phyloP scores from a whole-genome alignment of 345 rosid species.

The Hibiscus mutabilis region DNA sequence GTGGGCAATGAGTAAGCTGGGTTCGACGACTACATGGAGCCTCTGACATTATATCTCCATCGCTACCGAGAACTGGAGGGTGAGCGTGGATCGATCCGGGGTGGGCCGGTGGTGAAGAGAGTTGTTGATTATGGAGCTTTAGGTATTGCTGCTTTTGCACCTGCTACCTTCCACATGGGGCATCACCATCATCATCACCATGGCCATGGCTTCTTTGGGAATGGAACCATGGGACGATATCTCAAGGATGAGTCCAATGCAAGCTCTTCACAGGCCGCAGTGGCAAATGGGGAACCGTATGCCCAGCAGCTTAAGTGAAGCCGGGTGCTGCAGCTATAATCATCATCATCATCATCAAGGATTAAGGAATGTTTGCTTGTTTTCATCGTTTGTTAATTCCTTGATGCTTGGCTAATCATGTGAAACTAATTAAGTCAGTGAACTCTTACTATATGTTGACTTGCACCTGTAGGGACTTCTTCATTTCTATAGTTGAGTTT shows the following conservation, averaged over 20 bases:
- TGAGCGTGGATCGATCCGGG: conserved; percentile 49
- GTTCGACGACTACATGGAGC: conserved; percentile 85
- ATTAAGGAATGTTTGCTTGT: not conserved
- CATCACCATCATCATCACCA: conserved; percentile 27
- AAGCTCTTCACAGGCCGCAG: not conserved
- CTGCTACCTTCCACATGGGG: conserved; percentile 33
- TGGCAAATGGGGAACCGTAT: conserved; percentile 14
- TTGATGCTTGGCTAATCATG: not conserved
- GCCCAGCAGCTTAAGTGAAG: conserved; percentile 11
- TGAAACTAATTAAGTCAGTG: not conserved
- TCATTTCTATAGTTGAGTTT: not conserved
- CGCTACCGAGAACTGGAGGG: conserved; percentile 75
- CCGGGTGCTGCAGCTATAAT: not conserved
- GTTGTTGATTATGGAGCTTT: conserved; percentile 30
- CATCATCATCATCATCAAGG: not conserved
- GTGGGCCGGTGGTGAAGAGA: conserved; percentile 56
- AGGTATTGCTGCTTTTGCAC: conserved; percentile 30
- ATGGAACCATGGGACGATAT: conserved; percentile 23
- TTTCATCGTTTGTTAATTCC: not conserved
- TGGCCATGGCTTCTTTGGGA: conserved; percentile 33
- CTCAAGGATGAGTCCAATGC: conserved; percentile 26
- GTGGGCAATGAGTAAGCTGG: conserved; percentile 94
- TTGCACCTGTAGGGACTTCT: not conserved
- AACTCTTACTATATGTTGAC: not conserved
- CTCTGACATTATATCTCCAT: conserved; percentile 62